phyloP scores from a whole-genome alignment of 768 basidiomycete species.

The Lentinula lateritia region DNA sequence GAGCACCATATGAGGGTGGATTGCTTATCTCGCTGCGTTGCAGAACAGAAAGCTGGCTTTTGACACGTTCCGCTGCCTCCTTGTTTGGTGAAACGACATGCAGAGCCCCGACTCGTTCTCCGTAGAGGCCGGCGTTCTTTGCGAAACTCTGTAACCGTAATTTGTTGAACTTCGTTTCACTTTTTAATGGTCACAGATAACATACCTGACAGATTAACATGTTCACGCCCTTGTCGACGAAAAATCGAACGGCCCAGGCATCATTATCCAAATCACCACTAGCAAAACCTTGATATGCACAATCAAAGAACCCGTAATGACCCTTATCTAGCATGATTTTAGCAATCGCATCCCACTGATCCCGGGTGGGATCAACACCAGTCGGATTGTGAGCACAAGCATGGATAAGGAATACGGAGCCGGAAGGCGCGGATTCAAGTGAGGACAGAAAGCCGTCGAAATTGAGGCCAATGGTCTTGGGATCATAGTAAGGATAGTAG shows the following conservation, averaged over 20 bases:
- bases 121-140: constrained; percentile 94
- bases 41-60: constrained; percentile 87
- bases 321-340: constrained; percentile 63
- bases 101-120: constrained; percentile 91
- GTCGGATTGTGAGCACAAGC: constrained; percentile 97
- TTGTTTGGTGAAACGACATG: constrained; percentile 65
- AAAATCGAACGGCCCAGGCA: constrained; percentile 87
- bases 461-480: constrained; percentile 84
- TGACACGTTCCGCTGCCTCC: constrained; percentile 68
- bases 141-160: constrained; percentile 79
- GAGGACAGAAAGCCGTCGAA: constrained; percentile 59
- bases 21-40: constrained; percentile 95
- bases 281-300: constrained; percentile 96
- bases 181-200: background rate
- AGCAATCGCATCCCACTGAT: constrained; percentile 81
- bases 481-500: constrained; percentile 92
- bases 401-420: constrained; percentile 87
- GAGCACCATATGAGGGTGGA: constrained; percentile 87
- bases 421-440: constrained; percentile 58
- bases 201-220: constrained; percentile 85
- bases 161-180: background rate
- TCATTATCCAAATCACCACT: constrained; percentile 89
- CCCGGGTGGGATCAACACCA: constrained; percentile 86
- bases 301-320: constrained; percentile 92
- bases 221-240: constrained; percentile 68